Percentiles rank a stretch among this genome's conserved stretches.
phyloP scores from a whole-genome alignment of 1,284 basidiomycete genomes.

The Cystobasidium sp. region DNA sequence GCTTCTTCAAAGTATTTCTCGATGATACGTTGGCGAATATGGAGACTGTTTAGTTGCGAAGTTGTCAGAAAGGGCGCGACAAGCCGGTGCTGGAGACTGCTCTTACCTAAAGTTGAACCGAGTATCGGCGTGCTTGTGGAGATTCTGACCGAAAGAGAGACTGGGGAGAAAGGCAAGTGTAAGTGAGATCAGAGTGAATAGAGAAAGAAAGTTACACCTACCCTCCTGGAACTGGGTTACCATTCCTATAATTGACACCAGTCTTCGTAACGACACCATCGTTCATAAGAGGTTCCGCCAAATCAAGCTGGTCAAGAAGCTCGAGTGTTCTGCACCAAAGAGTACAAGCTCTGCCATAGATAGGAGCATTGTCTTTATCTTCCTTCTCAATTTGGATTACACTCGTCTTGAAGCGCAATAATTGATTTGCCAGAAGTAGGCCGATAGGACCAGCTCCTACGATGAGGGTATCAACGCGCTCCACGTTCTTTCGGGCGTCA shows the following conservation, averaged over 20 bases:
- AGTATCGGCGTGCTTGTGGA: constrained; percentile 45
- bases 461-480: constrained; percentile 33
- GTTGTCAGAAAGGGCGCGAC: too few relatives aligned
- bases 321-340: constrained; percentile 45
- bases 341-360: constrained; percentile 42
- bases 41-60: constrained; percentile 5
- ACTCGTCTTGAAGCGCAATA: constrained; percentile 26
- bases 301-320: constrained; percentile 43
- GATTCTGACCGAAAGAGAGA: constrained; percentile 28
- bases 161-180: not conserved
- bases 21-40: constrained; percentile 46
- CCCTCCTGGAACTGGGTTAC: constrained; percentile 39
- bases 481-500: not conserved
- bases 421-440: constrained; percentile 28
- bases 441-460: constrained; percentile 41
- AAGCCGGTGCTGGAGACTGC: too few relatives aligned
- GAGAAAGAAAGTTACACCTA: not conserved
- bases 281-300: constrained; percentile 40
- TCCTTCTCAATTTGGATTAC: constrained; percentile 38
- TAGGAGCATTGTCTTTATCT: constrained; percentile 39
- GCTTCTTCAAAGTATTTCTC: constrained; percentile 42
- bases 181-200: not conserved
- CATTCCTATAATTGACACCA: constrained; percentile 43
- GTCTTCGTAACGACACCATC: constrained; percentile 33
- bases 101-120: constrained; percentile 41